These are phyloP conservation scores for Candolleomyces efflorescens DNA, from an alignment of 768 basidiomycete genomes.

Conservation along the genomic window DNA sequence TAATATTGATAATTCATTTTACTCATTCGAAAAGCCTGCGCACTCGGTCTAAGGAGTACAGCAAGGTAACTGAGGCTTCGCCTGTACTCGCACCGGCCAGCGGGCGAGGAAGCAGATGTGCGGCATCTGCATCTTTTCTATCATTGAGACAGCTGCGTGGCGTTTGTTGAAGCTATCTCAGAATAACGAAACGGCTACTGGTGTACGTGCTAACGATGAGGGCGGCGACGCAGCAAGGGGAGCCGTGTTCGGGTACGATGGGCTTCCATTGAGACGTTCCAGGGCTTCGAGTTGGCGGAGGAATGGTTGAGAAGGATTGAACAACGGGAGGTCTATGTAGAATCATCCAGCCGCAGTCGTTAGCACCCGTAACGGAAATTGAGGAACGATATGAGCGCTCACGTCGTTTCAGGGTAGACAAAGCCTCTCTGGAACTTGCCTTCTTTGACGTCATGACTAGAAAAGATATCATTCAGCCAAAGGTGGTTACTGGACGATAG, in stretches of 20 bases:
- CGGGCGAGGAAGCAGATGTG: too few species aligned
- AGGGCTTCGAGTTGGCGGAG: not conserved
- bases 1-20: too few species aligned
- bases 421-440: not conserved
- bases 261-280: not conserved
- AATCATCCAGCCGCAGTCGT: not conserved
- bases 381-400: constrained; percentile 1
- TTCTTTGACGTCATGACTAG: not conserved
- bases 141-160: too few species aligned
- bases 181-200: too few species aligned
- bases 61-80: too few species aligned
- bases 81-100: too few species aligned
- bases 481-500: not conserved
- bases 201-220: not conserved
- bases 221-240: not conserved
- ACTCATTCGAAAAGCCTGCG: too few species aligned
- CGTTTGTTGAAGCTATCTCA: too few species aligned
- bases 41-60: too few species aligned
- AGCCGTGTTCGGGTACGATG: not conserved
- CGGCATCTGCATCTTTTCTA: too few species aligned
- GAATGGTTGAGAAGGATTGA: not conserved
- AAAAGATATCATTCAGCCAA: too few species aligned
- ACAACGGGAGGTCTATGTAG: not conserved
- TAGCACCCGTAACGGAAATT: too few species aligned
- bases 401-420: not conserved